Base-by-base conservation (phyloP, 169 alveolate species). In the Babesia sp. region DNA sequence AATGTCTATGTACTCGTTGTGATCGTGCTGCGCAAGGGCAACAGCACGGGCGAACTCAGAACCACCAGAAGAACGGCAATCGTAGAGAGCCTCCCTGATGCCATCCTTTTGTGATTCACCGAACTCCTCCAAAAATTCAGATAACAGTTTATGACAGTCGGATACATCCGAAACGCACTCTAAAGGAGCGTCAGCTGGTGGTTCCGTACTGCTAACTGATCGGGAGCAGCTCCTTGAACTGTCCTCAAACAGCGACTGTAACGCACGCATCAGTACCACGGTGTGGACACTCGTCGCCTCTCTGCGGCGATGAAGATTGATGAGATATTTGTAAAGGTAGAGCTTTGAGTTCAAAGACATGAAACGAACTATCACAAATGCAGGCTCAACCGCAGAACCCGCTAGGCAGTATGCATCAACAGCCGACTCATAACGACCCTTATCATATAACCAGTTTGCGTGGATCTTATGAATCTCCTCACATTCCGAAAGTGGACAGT, bases 381-480 rank as follows among this genome's bases (percentile, higher is more conserved):
- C 70, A 26, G 87, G 87, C 46, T 79, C 87, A n/a, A 79, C 71
- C 36, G 76, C 26, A 24, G 51, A 31, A 16, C 75, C 75, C 3
- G 82, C 71, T 36, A 24, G 33, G 24, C 83, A 79, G 61, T 79
- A 79, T 46, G 68, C 68, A 37, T 69, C 59, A 4, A 79, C 67
- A 50, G 84, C 51, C 39, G 42, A 77, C 26, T 61, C 68, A 71
- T 44, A 79, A 12, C 60, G 67, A 53, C 73, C 73, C 45, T 71
- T 58, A 31, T 53, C 64, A 41, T 79, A 79, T 29, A 79, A 61
- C 87, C 87, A 79, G 61, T 68, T 71, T 26, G 84, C 87, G 41
- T 79, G 72, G 51, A 79, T 79, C 61, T 71, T 69, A 54, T 79
- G 72, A 39, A 79, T 61, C 76, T 70, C 78, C 54, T 79, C 83